Conservation (phyloP, 306 rosid genomes). For the Mimosa bimucronata region DNA sequence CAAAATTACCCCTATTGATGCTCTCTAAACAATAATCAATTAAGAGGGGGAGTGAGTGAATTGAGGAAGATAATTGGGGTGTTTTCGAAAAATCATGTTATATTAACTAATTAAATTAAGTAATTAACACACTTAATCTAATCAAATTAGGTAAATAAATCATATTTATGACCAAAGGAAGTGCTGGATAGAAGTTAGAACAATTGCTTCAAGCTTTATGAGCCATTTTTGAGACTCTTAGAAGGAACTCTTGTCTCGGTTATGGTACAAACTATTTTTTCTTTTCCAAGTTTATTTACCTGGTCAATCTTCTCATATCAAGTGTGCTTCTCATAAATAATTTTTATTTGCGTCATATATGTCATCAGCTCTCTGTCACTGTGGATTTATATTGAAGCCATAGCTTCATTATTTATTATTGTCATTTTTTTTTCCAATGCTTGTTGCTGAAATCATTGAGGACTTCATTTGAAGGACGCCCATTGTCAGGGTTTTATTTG, state of each 20-base stretch:
- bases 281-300: conserved; percentile 13
- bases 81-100: too few relatives aligned
- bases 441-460: conserved; percentile 23
- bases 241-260: neutral
- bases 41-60: too few relatives aligned
- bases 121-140: too few relatives aligned
- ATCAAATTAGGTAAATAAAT: too few relatives aligned
- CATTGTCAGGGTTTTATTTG: conserved; percentile 7
- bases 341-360: neutral
- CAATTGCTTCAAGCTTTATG: neutral
- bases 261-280: neutral
- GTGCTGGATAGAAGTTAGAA: conserved; percentile 2
- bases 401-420: conserved; percentile 13
- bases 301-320: conserved; percentile 11
- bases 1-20: too few relatives aligned
- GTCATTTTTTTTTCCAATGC: conserved; percentile 23
- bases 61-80: too few relatives aligned
- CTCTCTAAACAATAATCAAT: too few relatives aligned
- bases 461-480: neutral
- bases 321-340: conserved; percentile 6
- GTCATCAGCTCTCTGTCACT: conserved; percentile 14
- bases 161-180: too few relatives aligned
- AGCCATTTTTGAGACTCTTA: conserved; percentile 10
- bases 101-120: too few relatives aligned
- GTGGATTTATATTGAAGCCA: conserved; percentile 13